Percentiles rank a stretch among this genome's conserved stretches.
Conservation (phyloP, 148 eudicot species). For the Chenopodium quinoa region DNA sequence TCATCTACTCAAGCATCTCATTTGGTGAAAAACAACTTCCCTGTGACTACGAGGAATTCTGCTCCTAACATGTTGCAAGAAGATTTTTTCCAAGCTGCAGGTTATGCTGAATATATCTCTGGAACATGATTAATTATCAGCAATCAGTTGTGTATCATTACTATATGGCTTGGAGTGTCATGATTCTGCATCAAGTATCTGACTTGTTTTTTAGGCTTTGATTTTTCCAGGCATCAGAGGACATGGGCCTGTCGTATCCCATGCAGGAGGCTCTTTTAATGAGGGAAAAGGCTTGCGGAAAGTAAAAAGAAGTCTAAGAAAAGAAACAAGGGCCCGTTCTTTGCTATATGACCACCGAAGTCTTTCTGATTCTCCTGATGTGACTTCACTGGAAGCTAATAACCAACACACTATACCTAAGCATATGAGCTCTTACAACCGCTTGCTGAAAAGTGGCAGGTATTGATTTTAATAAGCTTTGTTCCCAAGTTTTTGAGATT, state of each 20-base stretch:
- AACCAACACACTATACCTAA: constrained; percentile 29
- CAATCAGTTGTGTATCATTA: constrained; percentile 10
- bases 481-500: constrained; percentile 1
- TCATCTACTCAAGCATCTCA: constrained; percentile 33
- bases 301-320: constrained; percentile 30
- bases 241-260: constrained; percentile 33
- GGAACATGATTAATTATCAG: constrained; percentile 14
- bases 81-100: constrained; percentile 40
- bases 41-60: constrained; percentile 29
- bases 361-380: constrained; percentile 25
- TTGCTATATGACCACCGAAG: constrained; percentile 27
- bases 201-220: constrained; percentile 14
- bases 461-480: constrained; percentile 26
- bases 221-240: constrained; percentile 39
- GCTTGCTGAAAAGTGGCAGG: constrained; percentile 74
- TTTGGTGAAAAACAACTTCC: constrained; percentile 23
- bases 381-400: constrained; percentile 22
- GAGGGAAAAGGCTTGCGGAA: constrained; percentile 34
- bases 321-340: constrained; percentile 31
- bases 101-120: constrained; percentile 31
- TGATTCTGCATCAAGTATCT: constrained; percentile 13
- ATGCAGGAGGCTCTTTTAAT: constrained; percentile 29
- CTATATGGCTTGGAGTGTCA: constrained; percentile 4
- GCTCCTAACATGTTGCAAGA: constrained; percentile 26
- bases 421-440: constrained; percentile 51